Conservation (phyloP, 1,284 basidiomycete species). For the Kalmanozyma brasiliensis region DNA sequence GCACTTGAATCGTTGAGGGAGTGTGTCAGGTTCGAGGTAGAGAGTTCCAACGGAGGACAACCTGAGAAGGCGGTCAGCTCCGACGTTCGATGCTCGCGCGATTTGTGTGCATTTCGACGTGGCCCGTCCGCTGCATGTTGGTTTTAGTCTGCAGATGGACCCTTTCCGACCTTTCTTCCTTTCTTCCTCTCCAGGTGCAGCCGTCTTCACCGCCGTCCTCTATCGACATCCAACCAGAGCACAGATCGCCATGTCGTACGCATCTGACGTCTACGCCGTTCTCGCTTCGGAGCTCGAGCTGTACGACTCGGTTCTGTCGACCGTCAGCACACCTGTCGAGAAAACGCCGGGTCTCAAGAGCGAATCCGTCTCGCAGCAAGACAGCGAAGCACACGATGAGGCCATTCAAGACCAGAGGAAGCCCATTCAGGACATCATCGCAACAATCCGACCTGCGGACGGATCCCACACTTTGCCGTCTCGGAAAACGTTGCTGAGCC, state of each 20-base stretch:
- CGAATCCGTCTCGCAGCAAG: constrained; percentile 5
- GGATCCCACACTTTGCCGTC: constrained; percentile 25
- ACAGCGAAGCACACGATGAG: constrained; percentile 8
- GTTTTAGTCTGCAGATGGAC: too few relatives aligned
- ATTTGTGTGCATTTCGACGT: background rate
- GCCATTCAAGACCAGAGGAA: constrained; percentile 22
- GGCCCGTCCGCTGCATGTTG: constrained; percentile 17
- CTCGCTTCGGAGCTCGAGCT: constrained; percentile 45
- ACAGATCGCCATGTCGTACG: constrained; percentile 28
- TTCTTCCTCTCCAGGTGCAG: background rate
- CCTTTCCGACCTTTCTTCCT: background rate
- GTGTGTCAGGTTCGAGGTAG: too few relatives aligned
- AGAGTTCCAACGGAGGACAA: too few relatives aligned
- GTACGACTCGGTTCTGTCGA: constrained; percentile 44
- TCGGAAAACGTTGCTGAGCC: constrained; percentile 29
- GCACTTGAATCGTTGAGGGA: too few relatives aligned
- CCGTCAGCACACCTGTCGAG: constrained; percentile 25
- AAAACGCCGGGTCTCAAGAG: constrained; percentile 5
- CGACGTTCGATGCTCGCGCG: too few relatives aligned
- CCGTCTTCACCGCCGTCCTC: background rate
- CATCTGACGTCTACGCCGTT: constrained; percentile 36
- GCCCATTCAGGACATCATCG: constrained; percentile 27
- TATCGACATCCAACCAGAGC: background rate
- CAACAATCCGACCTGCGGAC: constrained; percentile 28
- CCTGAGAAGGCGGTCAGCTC: too few relatives aligned